Percentiles rank a stretch among this genome's conserved stretches.
phyloP scores from a whole-genome alignment of 225 moss, liverwort and hornwort genomes.

The Ulota crispa region DNA sequence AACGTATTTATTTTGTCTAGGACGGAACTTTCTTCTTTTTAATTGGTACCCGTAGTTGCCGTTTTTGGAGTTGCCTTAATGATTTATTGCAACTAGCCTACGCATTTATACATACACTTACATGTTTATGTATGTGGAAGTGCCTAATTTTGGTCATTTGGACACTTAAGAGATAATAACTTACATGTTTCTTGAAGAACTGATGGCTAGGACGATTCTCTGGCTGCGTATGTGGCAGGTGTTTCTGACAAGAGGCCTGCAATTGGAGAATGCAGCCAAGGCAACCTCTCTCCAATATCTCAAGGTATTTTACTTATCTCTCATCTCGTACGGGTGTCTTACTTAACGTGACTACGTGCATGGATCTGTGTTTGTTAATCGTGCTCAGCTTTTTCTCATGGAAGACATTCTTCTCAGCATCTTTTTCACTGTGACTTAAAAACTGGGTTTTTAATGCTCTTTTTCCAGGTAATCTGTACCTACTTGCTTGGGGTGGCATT shows the following conservation, averaged over 20 bases:
- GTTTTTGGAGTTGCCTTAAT: background rate
- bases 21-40: background rate
- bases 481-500: slow-evolving; percentile 69
- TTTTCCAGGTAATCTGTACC: slow-evolving; percentile 64
- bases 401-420: background rate
- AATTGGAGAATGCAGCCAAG: slow-evolving; percentile 69
- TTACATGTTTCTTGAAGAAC: no score
- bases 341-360: background rate
- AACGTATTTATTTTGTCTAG: background rate
- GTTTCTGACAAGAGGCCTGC: slow-evolving; percentile 69
- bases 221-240: slow-evolving; percentile 40
- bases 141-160: no score
- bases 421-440: background rate
- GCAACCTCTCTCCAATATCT: slow-evolving; percentile 75
- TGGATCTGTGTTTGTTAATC: background rate
- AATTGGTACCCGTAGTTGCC: background rate
- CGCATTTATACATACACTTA: no score
- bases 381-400: background rate
- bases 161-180: no score
- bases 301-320: slow-evolving; percentile 37
- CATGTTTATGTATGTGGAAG: no score
- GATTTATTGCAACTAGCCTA: background rate
- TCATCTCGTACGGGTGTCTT: background rate
- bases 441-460: background rate
- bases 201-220: background rate